Conservation (phyloP, 2,329 filamentous ascomycete genomes). For the Sclerotiophoma versabilis region DNA sequence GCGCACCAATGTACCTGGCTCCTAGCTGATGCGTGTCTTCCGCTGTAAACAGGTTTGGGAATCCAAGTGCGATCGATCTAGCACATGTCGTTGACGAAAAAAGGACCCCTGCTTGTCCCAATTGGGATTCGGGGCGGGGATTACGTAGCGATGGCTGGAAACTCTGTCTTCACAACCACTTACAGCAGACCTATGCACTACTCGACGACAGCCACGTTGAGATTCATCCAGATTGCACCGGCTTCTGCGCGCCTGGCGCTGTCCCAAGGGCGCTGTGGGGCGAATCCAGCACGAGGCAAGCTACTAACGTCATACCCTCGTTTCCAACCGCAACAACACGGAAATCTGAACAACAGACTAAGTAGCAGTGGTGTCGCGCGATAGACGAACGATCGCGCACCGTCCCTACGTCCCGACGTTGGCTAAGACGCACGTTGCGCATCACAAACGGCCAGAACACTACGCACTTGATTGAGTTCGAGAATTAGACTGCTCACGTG, state of each 20-base stretch:
- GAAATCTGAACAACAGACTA: not conserved
- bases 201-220: not conserved
- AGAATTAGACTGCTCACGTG: no score
- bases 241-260: not conserved
- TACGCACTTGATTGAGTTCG: no score
- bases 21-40: not conserved
- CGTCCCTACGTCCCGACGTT: not conserved
- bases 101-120: conserved; percentile 9
- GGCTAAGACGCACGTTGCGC: no score
- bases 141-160: conserved; percentile 4
- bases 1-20: not conserved
- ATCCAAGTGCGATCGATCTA: not conserved
- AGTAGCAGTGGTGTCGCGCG: not conserved
- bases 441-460: no score
- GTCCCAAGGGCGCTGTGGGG: not conserved
- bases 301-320: not conserved
- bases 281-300: not conserved
- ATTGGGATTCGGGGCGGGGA: not conserved
- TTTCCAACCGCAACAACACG: not conserved
- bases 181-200: not conserved
- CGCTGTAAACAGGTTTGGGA: conserved; percentile 3
- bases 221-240: not conserved
- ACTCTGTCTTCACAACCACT: not conserved
- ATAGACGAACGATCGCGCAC: not conserved
- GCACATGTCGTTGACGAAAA: conserved; percentile 6